Base-by-base conservation (phyloP, 108 stramenopile genomes). In the Parietichytrium sp. region DNA sequence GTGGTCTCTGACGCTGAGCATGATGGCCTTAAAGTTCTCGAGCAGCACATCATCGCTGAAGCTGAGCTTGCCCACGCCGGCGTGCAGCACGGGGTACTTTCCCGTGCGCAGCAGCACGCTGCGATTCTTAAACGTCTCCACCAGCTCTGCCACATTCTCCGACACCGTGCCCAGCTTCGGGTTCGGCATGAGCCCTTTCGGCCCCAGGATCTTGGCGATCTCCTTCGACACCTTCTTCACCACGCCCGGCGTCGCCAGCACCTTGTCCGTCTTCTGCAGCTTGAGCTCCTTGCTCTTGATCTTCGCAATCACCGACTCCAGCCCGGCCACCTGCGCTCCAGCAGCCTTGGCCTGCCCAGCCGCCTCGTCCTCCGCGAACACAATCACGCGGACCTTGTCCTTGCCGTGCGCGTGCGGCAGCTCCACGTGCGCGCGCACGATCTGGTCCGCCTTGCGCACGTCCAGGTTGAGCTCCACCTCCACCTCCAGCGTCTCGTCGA, bases 181-280 rank as follows among this genome's bases (percentile, higher is more conserved):
- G 81, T 96, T 98, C 77, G 98, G 98, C 95, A 97, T 96, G 6
- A 98, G 84, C 3, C 96, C 96, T 54, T 96, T 86, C 30, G 98
- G 98, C 53, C 96, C 98, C 42, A 97, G 85, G 16, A 96, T 54
- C 31, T 95, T 89, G 10, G 94, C 96, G 72, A 95, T 84, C 33
- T 72, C 38, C 38, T 93, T 81, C 0, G 91, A 86, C 16, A 98
- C 88, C 33, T 83, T 36, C 4, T 95, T 84, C 87, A 96, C 84
- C 81, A 94, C 91, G 26, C 95, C 94, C 3, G 93, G 88, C 20
- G 95, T 95, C 23, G 95, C 95, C 29, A 98, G 54, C 6, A 92
- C 88, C 18, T 93, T 90, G 47, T 96, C 89, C 23, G 20, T 25
- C 10, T 45, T 25, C 61, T 72, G 36, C 42, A 95, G 81, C 15